Evolutionary conservation across 2,329 filamentous ascomycete genomes (phyloP), one percentile per base, ranked within the genome.

Genomic region (Arachnopeziza araneosa): DNA sequence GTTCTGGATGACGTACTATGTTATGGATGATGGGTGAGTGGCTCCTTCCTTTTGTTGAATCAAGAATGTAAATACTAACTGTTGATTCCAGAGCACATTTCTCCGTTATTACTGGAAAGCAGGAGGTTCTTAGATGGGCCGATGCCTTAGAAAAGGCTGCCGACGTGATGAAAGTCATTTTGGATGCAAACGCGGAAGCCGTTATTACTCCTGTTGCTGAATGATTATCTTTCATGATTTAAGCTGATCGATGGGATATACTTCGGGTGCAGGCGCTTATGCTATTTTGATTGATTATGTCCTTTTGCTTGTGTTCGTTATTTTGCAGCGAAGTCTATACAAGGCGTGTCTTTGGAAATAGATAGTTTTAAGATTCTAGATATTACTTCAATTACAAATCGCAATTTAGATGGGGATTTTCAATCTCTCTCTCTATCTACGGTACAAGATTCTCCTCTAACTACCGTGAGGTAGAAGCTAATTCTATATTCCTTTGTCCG

Each of bases 1-100:
- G 17, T 44, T 44, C 36, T 44, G 36, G 36, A 44, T 44, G 53
- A 55, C 53, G 10, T 55, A 55, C 19, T 55, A n/a, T 55, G 53
- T 55, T 22, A 55, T 32, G n/a, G 53, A 55, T 55, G 30, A 55
- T 22, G 24, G 24, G 53, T 55, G 32, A 55, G 53, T 48, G 19
- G n/a, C 22, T 30, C n/a, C 7, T 53, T 53, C 51, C 52, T 36
- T 19, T n/a, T 23, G 2, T 30, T 54, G 7, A n/a, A n/a, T 9
- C 4, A 30, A 30, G 9, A 5, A 30, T 30, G 9, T 30, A 4
- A 19, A 44, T 19, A 14, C 36, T 44, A 44, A 44, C 36, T 2
- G 17, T 17, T 44, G 36, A 4, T 19, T 36, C n/a, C 22, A 55
- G 53, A 14, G 24, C 24, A 22, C 53, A 55, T 55, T 44, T 55